Percentiles rank a stretch among this genome's conserved stretches.
These are phyloP conservation scores for Metschnikowia baotianmanensis DNA, from an alignment of 805 yeast genomes.

Conservation along the genomic window DNA sequence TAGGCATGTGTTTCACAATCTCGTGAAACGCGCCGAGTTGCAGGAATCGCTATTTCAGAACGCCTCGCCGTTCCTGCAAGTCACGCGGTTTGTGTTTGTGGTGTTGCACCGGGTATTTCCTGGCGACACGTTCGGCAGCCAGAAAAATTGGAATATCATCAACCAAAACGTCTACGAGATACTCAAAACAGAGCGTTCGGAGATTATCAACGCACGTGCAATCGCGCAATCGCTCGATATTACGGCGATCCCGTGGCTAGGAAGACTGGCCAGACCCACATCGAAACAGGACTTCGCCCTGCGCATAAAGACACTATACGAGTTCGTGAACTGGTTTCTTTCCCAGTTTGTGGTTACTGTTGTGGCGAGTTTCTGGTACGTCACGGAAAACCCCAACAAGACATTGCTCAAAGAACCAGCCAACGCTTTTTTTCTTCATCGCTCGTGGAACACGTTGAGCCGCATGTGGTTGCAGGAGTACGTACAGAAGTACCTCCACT, in stretches of 20 bases:
- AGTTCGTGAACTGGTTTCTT: conserved; percentile 61
- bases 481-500: conserved; percentile 32
- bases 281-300: conserved; percentile 43
- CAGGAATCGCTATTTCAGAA: conserved; percentile 27
- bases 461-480: conserved; percentile 44
- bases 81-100: conserved; percentile 42
- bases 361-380: conserved; percentile 58
- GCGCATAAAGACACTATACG: conserved; percentile 34
- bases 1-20: not conserved
- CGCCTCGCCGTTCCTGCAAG: conserved; percentile 30
- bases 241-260: conserved; percentile 56
- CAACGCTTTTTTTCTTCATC: conserved; percentile 54
- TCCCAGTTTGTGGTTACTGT: conserved; percentile 43
- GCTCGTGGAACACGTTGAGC: conserved; percentile 51
- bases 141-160: conserved; percentile 31
- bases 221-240: conserved; percentile 38
- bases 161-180: conserved; percentile 3
- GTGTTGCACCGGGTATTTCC: conserved; percentile 53
- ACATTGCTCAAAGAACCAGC: conserved; percentile 20
- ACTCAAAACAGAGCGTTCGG: conserved; percentile 24
- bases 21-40: not conserved
- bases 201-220: conserved; percentile 29
- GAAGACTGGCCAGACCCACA: conserved; percentile 23
- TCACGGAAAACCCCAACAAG: conserved; percentile 46
- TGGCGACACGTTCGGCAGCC: conserved; percentile 49